Conservation (phyloP, 2,329 filamentous ascomycete genomes). For the Amylocarpus encephaloides region DNA sequence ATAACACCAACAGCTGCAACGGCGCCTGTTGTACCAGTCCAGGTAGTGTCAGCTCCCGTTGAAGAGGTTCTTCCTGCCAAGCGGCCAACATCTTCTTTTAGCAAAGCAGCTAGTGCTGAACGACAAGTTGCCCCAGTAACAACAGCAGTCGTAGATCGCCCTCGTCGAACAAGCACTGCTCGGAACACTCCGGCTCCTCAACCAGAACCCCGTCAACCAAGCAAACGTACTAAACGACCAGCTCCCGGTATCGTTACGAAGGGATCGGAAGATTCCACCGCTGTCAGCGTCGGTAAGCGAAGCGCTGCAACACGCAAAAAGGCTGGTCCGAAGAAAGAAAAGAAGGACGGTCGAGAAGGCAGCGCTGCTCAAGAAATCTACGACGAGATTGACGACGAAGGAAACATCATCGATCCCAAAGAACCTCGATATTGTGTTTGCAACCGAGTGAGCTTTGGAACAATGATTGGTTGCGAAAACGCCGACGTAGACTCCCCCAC, state of each 20-base stretch:
- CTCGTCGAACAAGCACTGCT: slow-evolving; percentile 32
- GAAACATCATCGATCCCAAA: slow-evolving; percentile 64
- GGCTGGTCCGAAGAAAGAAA: slow-evolving; percentile 40
- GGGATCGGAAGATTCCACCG: slow-evolving; percentile 39
- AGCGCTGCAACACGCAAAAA: slow-evolving; percentile 65
- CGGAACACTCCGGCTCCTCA: slow-evolving; percentile 35
- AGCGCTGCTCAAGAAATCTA: slow-evolving; percentile 41
- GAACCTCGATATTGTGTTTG: slow-evolving; percentile 75
- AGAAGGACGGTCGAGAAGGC: slow-evolving; percentile 36
- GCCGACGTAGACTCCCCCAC: slow-evolving; percentile 51
- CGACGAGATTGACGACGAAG: slow-evolving; percentile 60
- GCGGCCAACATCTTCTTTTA: slow-evolving; percentile 29
- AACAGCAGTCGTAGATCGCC: slow-evolving; percentile 26
- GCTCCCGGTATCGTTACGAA: slow-evolving; percentile 63
- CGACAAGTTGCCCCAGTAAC: slow-evolving; percentile 12
- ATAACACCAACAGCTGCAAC: slow-evolving; percentile 12
- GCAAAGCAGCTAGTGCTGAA: slow-evolving; percentile 29
- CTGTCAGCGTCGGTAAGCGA: slow-evolving; percentile 63
- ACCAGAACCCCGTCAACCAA: slow-evolving; percentile 41
- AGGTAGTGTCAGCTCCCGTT: slow-evolving; percentile 13
- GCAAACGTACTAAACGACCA: slow-evolving; percentile 60
- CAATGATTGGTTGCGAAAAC: slow-evolving; percentile 80
- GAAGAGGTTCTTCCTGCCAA: slow-evolving; percentile 23
- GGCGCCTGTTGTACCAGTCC: not conserved
- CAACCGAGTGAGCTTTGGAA: slow-evolving; percentile 72